Evolutionary conservation across 2,329 filamentous ascomycete genomes (phyloP), one percentile per base, ranked within the genome.

Genomic region (Myriosclerotinia scirpicola): DNA sequence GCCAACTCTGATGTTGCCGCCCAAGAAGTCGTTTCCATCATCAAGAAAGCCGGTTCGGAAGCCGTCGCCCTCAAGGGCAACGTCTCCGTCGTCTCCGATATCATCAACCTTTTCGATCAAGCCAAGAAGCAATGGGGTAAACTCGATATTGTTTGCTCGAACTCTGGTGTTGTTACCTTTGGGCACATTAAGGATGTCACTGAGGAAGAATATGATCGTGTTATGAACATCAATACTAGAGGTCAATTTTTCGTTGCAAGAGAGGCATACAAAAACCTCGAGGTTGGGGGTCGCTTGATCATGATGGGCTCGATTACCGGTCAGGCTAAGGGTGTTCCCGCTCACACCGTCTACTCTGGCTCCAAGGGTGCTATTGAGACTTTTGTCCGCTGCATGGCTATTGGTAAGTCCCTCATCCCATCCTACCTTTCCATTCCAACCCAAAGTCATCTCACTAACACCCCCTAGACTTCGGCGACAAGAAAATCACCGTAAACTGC

Each of bases 171-270:
- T 81, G 87, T 89, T 69, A 80, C 90, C 76, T 74, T 75, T 26
- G 73, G 72, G 4, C 71, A 74, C 42, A 69, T 74, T 40, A 69
- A 69, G 26, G 71, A 75, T 67, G 70, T 75, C n/a, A 73, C 70
- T 1, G 71, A 74, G 67, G 74, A 74, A 40, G 73, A 75, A 61
- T 73, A 73, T 62, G 73, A 75, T 40, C 71, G 73, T 40, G 86
- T 90, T 79, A 85, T 90, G 73, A 80, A 82, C 44, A 82, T 90
- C 69, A 91, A 90, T 70, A 84, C 90, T 42, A 81, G 80, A 52
- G 88, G 88, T 14, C 82, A 92, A 79, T 92, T 92, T 82, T 92
- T 92, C 77, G 89, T 92, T 66, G 90, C 88, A 30, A 87, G 91
- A 79, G 87, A 90, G 67, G 90, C 87, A 12, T 90, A 90, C 79